These are phyloP conservation scores for Leishmania braziliensis DNA, from an alignment of 208 protist genomes.

Conservation along the genomic window DNA sequence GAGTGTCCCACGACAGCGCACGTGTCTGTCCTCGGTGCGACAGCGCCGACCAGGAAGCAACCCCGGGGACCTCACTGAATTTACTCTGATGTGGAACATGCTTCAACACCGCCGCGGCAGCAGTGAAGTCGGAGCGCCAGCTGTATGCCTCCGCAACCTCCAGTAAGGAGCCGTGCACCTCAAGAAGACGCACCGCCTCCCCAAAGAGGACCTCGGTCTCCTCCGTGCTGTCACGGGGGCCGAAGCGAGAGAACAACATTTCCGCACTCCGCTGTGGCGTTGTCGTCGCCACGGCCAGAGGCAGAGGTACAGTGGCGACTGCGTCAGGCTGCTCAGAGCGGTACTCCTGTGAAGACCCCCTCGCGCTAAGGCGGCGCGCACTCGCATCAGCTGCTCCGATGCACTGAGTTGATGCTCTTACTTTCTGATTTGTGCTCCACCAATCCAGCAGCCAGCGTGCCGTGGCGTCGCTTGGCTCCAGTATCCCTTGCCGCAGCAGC, in stretches of 20 bases:
- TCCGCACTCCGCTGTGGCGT: not conserved
- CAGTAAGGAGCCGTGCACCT: constrained; percentile 11
- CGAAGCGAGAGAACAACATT: not conserved
- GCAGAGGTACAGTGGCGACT: not conserved
- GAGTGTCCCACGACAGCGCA: constrained; percentile 23
- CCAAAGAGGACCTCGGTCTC: constrained; percentile 17
- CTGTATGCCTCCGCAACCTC: constrained; percentile 29
- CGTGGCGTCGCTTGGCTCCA: constrained; percentile 16
- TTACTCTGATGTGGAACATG: constrained; percentile 4
- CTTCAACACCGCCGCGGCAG: constrained; percentile 14
- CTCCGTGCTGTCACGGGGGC: not conserved
- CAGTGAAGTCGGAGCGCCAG: constrained; percentile 23
- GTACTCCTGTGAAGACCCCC: not conserved
- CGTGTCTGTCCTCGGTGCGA: not conserved
- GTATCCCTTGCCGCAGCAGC: constrained; percentile 18
- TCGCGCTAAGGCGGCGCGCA: not conserved
- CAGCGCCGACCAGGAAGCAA: not conserved
- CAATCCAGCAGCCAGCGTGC: constrained; percentile 23
- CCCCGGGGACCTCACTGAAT: constrained; percentile 10
- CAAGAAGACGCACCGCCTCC: constrained; percentile 24
- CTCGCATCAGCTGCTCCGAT: not conserved
- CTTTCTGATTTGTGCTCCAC: constrained; percentile 10
- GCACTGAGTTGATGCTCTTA: not conserved
- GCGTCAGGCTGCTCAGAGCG: not conserved
- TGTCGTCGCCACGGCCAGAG: not conserved